Conservation (phyloP, 208 protist species). For the Trypanosoma lewisi region DNA sequence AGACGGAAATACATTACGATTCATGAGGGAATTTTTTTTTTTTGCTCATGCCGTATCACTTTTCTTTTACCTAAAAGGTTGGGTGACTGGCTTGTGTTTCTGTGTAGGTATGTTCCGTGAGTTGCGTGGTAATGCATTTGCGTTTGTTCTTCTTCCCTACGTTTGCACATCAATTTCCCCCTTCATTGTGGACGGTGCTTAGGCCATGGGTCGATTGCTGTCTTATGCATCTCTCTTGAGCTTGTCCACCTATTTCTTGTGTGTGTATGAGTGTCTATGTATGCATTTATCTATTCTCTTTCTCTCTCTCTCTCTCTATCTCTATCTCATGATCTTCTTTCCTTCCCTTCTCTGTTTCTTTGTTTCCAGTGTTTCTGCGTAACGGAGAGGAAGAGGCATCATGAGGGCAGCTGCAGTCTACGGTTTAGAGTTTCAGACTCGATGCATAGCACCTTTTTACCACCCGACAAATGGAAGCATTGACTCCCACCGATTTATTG, state of each 20-base stretch:
- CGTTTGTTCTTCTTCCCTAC: neutral
- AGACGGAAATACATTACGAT: too few relatives aligned
- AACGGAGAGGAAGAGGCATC: neutral
- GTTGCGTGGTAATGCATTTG: neutral
- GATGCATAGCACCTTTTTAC: conserved; percentile 57
- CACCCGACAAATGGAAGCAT: conserved; percentile 35
- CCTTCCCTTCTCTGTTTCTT: too few relatives aligned
- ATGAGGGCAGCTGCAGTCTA: conserved; percentile 55
- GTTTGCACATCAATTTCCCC: too few relatives aligned
- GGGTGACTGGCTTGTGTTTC: too few relatives aligned
- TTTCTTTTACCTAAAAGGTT: too few relatives aligned
- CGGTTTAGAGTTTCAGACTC: conserved; percentile 53
- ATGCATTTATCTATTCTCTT: conserved; percentile 13
- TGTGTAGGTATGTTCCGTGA: too few relatives aligned
- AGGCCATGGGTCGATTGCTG: neutral
- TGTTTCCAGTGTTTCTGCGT: too few relatives aligned
- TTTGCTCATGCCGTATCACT: too few relatives aligned
- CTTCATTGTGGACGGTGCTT: neutral
- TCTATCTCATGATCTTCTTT: too few relatives aligned
- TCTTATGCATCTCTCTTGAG: neutral
- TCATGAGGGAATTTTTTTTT: too few relatives aligned
- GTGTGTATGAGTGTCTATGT: neutral
- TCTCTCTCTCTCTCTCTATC: too few relatives aligned
- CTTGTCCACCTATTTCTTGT: neutral
- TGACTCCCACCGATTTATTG: conserved; percentile 65